Evolutionary conservation across 495 filamentous ascomycete species (phyloP), one percentile per base, ranked within the genome.

Genomic region (Podospora fimiseda): DNA sequence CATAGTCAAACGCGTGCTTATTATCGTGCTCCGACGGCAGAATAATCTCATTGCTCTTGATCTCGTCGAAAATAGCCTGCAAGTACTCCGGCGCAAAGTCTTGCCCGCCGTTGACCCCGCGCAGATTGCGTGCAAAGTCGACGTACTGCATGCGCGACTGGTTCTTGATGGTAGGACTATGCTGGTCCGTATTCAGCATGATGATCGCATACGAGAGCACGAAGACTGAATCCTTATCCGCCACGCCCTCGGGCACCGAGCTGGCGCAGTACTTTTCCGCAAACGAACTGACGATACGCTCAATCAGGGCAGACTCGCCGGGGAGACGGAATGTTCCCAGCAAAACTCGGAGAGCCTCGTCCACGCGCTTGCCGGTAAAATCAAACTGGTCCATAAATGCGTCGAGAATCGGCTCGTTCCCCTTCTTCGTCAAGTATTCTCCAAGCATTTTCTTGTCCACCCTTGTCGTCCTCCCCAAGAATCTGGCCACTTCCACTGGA

Each of bases 21-120:
- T 95, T 96, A 60, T 97, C 89, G 66, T 97, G 93, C 67, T 99
- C 93, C 52, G 96, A 92, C 0, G 93, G 93, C 16, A 99, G 74
- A 51, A 99, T 96, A 50, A 99, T 99, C 69, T 99, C 93, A 48
- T 89, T 85, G 2, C 81, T 80, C 65, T 86, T 90, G 70, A 99
- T 97, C 8, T 88, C 88, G 57, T 96, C 85, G 62, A 84, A 99
- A 47, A 96, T 95, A 2, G 80, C 79, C 59, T 94, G 82, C 2
- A 99, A 79, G 65, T 93, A 96, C 57, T 92, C 83, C 1, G 84
- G 80, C 14, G 82, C 78, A 63, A 97, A 99, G 59, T 99, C 85
- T 49, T 86, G 77, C 40, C 87, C 88, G 16, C 73, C 82, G 57
- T 99, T 97, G 18, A 94, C 87, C 2, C 90, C 90, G 48, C 93